These are phyloP conservation scores for Cryptosporidium ryanae DNA, from an alignment of 169 alveolate genomes.

Conservation along the genomic window DNA sequence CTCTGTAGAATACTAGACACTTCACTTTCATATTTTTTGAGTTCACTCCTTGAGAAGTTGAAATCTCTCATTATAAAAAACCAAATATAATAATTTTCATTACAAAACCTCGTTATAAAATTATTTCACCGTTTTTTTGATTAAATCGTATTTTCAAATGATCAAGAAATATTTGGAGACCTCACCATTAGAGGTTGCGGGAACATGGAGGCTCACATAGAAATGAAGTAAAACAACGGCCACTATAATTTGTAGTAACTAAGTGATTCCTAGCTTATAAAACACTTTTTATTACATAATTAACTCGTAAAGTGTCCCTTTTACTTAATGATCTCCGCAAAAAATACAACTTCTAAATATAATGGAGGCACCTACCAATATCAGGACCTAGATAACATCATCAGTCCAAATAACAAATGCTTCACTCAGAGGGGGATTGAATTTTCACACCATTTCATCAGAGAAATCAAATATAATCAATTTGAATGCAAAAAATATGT, in stretches of 20 bases:
- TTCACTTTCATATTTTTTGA: slow-evolving; percentile 78
- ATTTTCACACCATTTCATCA: slow-evolving; percentile 14
- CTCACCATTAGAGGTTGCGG: too few relatives aligned
- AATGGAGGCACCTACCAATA: not conserved
- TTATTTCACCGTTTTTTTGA: too few relatives aligned
- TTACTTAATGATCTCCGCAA: too few relatives aligned
- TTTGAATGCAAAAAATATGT: slow-evolving; percentile 16
- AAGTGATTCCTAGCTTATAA: too few relatives aligned
- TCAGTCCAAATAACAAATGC: not conserved
- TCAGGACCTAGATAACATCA: not conserved
- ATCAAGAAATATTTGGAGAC: too few relatives aligned
- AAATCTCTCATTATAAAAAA: slow-evolving; percentile 37
- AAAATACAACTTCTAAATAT: too few relatives aligned
- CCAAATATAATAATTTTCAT: not conserved
- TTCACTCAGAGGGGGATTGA: not conserved
- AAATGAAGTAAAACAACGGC: too few relatives aligned
- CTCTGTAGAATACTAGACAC: slow-evolving; percentile 82
- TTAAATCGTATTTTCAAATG: too few relatives aligned
- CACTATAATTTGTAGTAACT: too few relatives aligned
- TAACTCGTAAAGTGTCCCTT: too few relatives aligned
- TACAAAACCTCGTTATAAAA: not conserved
- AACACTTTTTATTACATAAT: too few relatives aligned
- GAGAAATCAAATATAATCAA: not conserved
- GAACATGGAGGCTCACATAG: too few relatives aligned
- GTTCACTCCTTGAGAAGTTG: slow-evolving; percentile 69